Conservation (phyloP, 257 asterid genomes). For the Coffea canephora region DNA sequence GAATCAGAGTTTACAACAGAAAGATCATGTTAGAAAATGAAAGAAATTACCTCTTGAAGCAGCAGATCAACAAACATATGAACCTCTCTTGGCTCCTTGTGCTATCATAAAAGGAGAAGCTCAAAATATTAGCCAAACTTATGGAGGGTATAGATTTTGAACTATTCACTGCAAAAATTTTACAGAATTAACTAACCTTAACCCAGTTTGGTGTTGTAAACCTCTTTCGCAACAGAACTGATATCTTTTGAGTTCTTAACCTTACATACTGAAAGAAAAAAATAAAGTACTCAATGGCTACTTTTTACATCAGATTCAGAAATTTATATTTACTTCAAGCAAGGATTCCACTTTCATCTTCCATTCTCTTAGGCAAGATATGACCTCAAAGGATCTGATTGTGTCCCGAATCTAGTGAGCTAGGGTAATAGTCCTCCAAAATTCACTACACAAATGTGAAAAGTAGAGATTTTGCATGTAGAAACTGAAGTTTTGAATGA, state of each 20-base stretch:
- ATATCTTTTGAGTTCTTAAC: constrained; percentile 76
- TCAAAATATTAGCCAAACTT: constrained; percentile 16
- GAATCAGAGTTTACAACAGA: not conserved
- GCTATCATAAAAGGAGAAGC: constrained; percentile 43
- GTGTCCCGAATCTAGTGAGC: not conserved
- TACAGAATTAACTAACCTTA: constrained; percentile 52
- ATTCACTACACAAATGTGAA: not conserved
- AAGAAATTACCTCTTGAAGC: constrained; percentile 69
- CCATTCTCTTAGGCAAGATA: constrained; percentile 3
- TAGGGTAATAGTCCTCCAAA: not conserved
- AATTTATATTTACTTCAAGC: not conserved
- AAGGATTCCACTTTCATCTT: not conserved
- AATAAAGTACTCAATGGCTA: not conserved
- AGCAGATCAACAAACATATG: constrained; percentile 96
- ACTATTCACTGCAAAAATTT: not conserved
- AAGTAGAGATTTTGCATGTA: not conserved
- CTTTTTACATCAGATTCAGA: not conserved
- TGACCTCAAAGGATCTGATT: not conserved
- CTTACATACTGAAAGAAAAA: constrained; percentile 69
- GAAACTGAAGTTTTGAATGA: not conserved
- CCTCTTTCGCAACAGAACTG: constrained; percentile 79
- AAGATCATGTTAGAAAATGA: constrained; percentile 1
- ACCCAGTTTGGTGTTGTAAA: constrained; percentile 94
- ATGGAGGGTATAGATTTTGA: not conserved
- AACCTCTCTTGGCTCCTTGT: constrained; percentile 98